Conservation (phyloP, 2,329 filamentous ascomycete genomes). For the Clonostachys byssicola region DNA sequence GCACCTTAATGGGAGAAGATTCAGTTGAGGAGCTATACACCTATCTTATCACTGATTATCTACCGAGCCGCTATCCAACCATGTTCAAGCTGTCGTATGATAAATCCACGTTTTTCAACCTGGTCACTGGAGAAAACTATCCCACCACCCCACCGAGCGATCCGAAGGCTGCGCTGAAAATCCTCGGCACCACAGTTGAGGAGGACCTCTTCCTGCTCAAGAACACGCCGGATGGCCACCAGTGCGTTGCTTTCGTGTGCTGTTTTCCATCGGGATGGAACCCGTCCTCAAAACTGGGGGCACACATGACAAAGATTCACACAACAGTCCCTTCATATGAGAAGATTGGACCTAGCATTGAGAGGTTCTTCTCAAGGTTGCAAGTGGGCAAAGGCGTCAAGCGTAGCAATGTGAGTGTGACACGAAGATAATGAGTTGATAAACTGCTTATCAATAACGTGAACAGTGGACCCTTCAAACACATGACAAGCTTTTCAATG, state of each 20-base stretch:
- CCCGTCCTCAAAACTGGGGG: neutral
- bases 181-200: neutral
- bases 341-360: neutral
- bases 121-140: neutral
- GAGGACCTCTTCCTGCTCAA: neutral
- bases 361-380: neutral
- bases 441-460: too few species aligned
- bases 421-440: too few species aligned
- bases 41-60: neutral
- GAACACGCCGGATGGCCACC: neutral
- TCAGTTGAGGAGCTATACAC: neutral
- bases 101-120: neutral
- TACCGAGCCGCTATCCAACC: neutral
- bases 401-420: neutral
- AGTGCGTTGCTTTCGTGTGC: neutral
- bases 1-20: neutral
- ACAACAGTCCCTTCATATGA: neutral
- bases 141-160: neutral
- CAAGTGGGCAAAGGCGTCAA: neutral
- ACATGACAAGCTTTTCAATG: conserved; percentile 27
- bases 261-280: neutral
- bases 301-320: neutral
- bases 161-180: neutral
- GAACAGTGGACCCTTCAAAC: conserved; percentile 46
- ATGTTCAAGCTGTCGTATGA: neutral